Conservation (phyloP, 2,329 filamentous ascomycete species). For the Cordyceps pruinosa region DNA sequence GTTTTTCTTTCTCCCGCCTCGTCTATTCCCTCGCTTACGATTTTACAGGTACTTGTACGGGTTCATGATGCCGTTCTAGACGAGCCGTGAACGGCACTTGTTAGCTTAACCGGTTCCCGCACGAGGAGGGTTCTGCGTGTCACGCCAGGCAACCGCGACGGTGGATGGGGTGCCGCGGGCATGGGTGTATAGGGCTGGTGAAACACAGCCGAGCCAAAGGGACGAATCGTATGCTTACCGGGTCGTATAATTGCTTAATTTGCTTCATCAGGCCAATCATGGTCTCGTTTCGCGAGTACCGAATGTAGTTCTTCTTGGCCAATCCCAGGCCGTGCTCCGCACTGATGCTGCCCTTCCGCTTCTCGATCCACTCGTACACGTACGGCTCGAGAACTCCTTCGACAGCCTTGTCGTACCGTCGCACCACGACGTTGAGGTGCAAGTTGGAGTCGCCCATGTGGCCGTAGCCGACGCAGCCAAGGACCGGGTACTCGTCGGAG, state of each 20-base stretch:
- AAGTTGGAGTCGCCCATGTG: slow-evolving; percentile 98
- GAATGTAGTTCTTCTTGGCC: slow-evolving; percentile 92
- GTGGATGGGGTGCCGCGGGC: background rate
- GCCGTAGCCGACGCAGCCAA: slow-evolving; percentile 90
- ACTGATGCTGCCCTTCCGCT: slow-evolving; percentile 86
- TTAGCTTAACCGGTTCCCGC: background rate
- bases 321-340: slow-evolving; percentile 92
- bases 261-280: slow-evolving; percentile 91
- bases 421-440: slow-evolving; percentile 81
- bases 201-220: background rate
- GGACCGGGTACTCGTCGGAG: slow-evolving; percentile 67
- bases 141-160: background rate
- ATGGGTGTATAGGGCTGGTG: slow-evolving; percentile 1
- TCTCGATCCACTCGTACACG: slow-evolving; percentile 94
- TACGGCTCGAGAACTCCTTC: slow-evolving; percentile 87
- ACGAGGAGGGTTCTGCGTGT: background rate
- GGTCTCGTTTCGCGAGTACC: slow-evolving; percentile 82
- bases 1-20: background rate
- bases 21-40: background rate
- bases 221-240: slow-evolving; percentile 51
- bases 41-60: slow-evolving; percentile 86
- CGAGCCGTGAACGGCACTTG: slow-evolving; percentile 13
- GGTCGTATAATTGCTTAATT: slow-evolving; percentile 90
- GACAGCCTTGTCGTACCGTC: slow-evolving; percentile 78
- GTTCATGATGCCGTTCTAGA: slow-evolving; percentile 94